Evolutionary conservation across 768 basidiomycete species (phyloP).

Genomic region (Rhodotorula kratochvilovae): DNA sequence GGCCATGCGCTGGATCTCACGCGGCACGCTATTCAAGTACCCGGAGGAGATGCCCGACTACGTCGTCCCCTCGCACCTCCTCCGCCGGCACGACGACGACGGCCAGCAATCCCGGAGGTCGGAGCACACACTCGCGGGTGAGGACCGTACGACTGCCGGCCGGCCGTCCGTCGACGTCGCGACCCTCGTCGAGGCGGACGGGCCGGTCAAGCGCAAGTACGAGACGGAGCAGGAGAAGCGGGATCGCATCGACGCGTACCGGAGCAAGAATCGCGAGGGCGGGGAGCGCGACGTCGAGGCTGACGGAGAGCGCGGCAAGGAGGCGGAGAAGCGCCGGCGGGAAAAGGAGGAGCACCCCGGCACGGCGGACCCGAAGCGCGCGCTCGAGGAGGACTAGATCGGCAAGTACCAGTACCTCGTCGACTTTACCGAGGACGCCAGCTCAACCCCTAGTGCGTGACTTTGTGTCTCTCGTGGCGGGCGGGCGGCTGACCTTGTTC

Average conservation of each 20-base stretch:
- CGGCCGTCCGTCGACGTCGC: conserved; percentile 8
- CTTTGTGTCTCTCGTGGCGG: background rate
- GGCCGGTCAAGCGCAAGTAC: background rate
- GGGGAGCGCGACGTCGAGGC: background rate
- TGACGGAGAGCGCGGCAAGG: conserved; percentile 1
- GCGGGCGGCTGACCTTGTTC: background rate
- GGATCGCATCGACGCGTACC: conserved; percentile 7
- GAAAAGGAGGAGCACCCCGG: conserved; percentile 11
- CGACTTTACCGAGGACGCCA: conserved; percentile 23
- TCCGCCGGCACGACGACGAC: background rate
- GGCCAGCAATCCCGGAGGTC: background rate
- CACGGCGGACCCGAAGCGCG: conserved; percentile 24
- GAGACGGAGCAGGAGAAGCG: conserved; percentile 19
- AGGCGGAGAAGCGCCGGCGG: conserved; percentile 2
- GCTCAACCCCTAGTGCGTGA: conserved; percentile 22
- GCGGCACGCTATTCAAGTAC: conserved; percentile 35
- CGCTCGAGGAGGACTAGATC: conserved; percentile 11
- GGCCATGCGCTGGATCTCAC: conserved; percentile 30
- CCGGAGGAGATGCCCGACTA: conserved; percentile 32
- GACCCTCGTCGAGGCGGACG: conserved; percentile 4
- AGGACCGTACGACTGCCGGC: background rate
- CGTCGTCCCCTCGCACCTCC: conserved; percentile 17
- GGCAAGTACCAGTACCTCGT: conserved; percentile 35
- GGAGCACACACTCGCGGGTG: background rate
- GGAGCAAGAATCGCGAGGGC: background rate